These are phyloP conservation scores for Linnemannia exigua DNA, from an alignment of 192 early-diverging fungal species.

Conservation along the genomic window DNA sequence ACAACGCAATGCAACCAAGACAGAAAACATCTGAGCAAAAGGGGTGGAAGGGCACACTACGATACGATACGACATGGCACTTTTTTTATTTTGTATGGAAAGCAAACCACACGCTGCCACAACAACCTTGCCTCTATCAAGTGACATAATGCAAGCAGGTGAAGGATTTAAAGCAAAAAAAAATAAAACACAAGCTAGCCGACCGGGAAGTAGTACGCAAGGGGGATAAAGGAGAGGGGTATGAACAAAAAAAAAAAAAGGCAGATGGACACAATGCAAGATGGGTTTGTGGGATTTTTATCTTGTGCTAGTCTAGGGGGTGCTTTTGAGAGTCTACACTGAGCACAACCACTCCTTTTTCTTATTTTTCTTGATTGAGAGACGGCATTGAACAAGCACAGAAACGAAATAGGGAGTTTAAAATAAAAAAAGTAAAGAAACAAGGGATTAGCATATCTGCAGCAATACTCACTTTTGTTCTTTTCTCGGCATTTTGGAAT, in stretches of 20 bases:
- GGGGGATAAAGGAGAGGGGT: too few relatives aligned
- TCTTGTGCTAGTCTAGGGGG: too few relatives aligned
- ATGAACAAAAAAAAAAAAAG: too few relatives aligned
- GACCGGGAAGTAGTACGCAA: background rate
- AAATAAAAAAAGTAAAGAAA: background rate
- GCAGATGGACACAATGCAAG: background rate
- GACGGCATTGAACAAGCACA: background rate
- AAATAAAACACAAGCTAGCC: background rate
- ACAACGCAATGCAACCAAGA: too few relatives aligned
- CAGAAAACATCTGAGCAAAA: too few relatives aligned
- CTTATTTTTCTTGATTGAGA: background rate
- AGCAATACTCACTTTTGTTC: background rate
- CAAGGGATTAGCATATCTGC: background rate
- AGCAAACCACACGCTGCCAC: too few relatives aligned
- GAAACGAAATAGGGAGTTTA: background rate
- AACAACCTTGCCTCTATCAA: background rate
- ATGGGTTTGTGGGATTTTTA: background rate
- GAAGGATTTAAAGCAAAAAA: background rate
- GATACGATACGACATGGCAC: too few relatives aligned
- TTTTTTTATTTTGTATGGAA: too few relatives aligned
- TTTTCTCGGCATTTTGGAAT: background rate
- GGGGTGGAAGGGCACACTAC: too few relatives aligned
- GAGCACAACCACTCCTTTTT: background rate
- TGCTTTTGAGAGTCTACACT: too few relatives aligned
- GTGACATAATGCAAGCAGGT: background rate